Evolutionary conservation across 805 yeast species (phyloP), one percentile per base, ranked within the genome.

Genomic region (Cyberlindnera euphorbiiphila): DNA sequence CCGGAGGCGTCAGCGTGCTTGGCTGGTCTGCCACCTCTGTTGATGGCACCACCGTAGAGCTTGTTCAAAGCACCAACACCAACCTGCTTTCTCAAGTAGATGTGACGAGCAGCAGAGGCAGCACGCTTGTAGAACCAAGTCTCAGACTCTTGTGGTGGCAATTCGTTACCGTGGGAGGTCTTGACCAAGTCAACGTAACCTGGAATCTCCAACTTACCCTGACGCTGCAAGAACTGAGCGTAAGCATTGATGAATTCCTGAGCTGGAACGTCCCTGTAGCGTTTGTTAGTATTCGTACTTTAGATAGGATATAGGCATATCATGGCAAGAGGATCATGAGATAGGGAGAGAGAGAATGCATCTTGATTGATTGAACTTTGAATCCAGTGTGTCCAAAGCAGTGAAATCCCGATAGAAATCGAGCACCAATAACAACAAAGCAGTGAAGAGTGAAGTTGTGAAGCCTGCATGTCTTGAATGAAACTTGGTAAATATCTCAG

Each of bases 111-210:
- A 71, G 89, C 88, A 47, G 98, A 91, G 65, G 98, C 98, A 64
- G 98, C 95, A 76, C 98, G 85, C 86, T 85, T 86, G 96, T 91
- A 91, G 85, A 87, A 91, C 98, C 98, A 93, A 67, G 91, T 88
- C 76, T 88, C 98, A 62, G 98, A 74, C 70, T 93, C 98, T 78
- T 91, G 98, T 71, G 98, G 98, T 71, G 98, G 98, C 71, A 93
- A 85, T 71, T 93, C 98, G 69, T 91, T 89, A 76, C 96, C 95
- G 58, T 95, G 83, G 56, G 96, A 85, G 71, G 98, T 93, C 88
- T 93, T 93, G 77, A 93, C 98, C 62, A 91, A 74, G 79, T 93
- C 98, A 71, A 93, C 98, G 85, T 89, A 93, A 72, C 96, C 96
- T 78, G 98, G 98, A 64, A 93, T 93, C 72, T 91, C 98, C 69